A percentile compares a stretch with the other conserved stretches of the same genome.
These are phyloP conservation scores for Umbelopsis vinacea DNA, from an alignment of 192 early-diverging fungal species.

Conservation along the genomic window DNA sequence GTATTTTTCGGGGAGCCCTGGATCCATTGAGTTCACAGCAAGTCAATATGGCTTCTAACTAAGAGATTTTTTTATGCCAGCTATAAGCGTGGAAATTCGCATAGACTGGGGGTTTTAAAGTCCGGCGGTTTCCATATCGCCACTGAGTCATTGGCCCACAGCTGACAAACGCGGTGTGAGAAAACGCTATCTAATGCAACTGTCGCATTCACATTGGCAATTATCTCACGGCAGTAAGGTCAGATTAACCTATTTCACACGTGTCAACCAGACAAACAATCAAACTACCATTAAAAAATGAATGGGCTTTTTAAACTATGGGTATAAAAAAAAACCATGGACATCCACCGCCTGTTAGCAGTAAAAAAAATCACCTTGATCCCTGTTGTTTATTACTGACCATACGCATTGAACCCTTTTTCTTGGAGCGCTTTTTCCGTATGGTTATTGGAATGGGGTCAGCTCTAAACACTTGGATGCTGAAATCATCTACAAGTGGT, in stretches of 20 bases:
- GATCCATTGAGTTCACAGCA: slow-evolving; percentile 4
- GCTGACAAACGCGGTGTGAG: slow-evolving; percentile 13
- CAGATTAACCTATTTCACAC: no score
- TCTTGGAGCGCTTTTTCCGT: background rate
- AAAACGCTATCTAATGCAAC: background rate
- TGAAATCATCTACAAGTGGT: background rate
- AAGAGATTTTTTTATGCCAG: background rate
- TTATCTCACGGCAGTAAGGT: no score
- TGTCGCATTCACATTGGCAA: no score
- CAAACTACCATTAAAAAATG: no score
- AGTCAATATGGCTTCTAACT: background rate
- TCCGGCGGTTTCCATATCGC: background rate
- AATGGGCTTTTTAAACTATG: no score
- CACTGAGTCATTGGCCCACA: background rate
- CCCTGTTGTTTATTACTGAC: background rate
- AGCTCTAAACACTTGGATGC: slow-evolving; percentile 6
- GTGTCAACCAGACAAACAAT: no score
- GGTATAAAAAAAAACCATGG: no score
- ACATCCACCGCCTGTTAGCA: no score
- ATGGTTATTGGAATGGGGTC: background rate
- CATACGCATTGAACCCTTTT: background rate
- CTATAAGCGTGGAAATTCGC: background rate
- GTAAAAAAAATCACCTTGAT: no score
- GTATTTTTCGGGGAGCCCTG: slow-evolving; percentile 8
- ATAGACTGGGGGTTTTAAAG: background rate